phyloP scores from a whole-genome alignment of 495 filamentous ascomycete genomes.

The Annulohypoxylon moriforme region DNA sequence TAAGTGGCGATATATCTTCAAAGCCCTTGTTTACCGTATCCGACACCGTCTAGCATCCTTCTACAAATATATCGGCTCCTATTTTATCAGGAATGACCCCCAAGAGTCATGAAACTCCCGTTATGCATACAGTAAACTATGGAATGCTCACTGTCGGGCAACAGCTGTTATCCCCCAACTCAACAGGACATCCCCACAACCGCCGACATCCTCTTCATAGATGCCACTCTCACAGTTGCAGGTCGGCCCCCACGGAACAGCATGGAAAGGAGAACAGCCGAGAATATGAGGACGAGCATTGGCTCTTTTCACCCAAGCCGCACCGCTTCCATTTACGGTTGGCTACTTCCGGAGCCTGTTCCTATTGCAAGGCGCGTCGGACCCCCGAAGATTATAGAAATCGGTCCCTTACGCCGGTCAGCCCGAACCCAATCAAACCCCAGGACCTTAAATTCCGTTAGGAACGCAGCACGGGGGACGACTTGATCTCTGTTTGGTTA shows the following conservation, averaged over 20 bases:
- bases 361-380: slow-evolving; percentile 19
- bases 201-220: slow-evolving; percentile 32
- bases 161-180: slow-evolving; percentile 28
- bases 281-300: slow-evolving; percentile 43
- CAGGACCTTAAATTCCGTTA: slow-evolving; percentile 12
- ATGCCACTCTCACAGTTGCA: slow-evolving; percentile 36
- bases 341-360: slow-evolving; percentile 21
- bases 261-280: slow-evolving; percentile 44
- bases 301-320: slow-evolving; percentile 16
- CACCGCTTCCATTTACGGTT: slow-evolving; percentile 17
- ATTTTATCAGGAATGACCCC: slow-evolving; percentile 20
- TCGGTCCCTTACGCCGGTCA: slow-evolving; percentile 34
- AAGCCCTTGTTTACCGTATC: slow-evolving; percentile 29
- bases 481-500: slow-evolving; percentile 36
- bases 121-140: slow-evolving; percentile 31
- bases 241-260: slow-evolving; percentile 41
- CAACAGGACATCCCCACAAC: slow-evolving; percentile 28
- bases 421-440: slow-evolving; percentile 29
- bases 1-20: slow-evolving; percentile 38
- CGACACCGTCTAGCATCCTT: slow-evolving; percentile 28
- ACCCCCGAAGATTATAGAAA: slow-evolving; percentile 33
- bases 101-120: slow-evolving; percentile 30
- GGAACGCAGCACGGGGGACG: slow-evolving; percentile 29
- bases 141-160: slow-evolving; percentile 16
- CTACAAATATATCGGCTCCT: slow-evolving; percentile 28